Base-by-base conservation (phyloP, 495 filamentous ascomycete genomes). In the Usnea hakonensis region DNA sequence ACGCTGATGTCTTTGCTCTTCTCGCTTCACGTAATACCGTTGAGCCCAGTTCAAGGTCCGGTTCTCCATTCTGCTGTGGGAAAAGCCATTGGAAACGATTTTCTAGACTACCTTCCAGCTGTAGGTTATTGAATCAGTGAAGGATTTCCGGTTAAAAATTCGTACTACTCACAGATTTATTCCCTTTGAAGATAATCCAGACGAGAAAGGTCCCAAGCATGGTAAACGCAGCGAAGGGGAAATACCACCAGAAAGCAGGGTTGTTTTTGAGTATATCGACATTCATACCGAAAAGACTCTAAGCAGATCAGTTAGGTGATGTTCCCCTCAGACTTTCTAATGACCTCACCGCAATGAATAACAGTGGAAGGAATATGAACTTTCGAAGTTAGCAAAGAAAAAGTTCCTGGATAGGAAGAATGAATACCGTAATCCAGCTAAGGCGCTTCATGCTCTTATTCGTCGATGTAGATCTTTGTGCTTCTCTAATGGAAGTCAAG, bases 211-310 rank as follows among this genome's bases (percentile, higher is more conserved):
- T 69, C 41, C 70, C 46, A 5, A 70, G 37, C 9, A 68, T 64
- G 26, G 68, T 38, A 5, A 61, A 21, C 14, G 52, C 65, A 23
- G 68, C 69, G 19, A 74, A 38, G 13, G 73, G 43, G 3, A 55
- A 67, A 60, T 74, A 74, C 72, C 72, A 74, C 57, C 67, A 71
- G 72, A 72, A 74, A 5, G 55, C 35, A 5, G 63, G 38, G 37
- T 71, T 67, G 50, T 60, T 61, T 8, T 61, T 62, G 2, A 74
- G 56, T 28, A 74, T 35, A 43, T 74, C 69, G 41, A 74, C 63
- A 28, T 74, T 74, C 72, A 74, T 74, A 40, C 72, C 72, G 32
- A 74, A 71, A 11, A 74, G 59, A 65, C 72, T 72, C 72, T 74
- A 65, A 40, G 19, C 40, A 10, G 32, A 40, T 60, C 60, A 52